A percentile compares a stretch with the other conserved stretches of the same genome.
Evolutionary conservation across 148 eudicot species (phyloP).

Genomic region (Rhododendron mucronatum): DNA sequence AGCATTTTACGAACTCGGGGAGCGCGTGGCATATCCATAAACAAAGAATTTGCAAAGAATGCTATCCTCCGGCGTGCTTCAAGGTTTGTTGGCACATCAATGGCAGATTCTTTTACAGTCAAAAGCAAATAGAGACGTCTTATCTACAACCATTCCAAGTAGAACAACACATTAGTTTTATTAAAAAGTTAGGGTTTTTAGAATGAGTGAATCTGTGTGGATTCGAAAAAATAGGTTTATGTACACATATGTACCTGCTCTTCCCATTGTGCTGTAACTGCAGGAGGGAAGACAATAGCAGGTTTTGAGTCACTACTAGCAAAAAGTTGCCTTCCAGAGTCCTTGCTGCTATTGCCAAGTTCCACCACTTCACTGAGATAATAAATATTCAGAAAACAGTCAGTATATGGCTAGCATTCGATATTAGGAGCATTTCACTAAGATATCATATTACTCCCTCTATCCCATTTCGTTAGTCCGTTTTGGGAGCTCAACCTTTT

Average conservation of each 20-base stretch:
- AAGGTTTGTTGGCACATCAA: slow-evolving; percentile 51
- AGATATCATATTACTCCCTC: not conserved
- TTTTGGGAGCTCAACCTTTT: not conserved
- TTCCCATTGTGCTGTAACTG: slow-evolving; percentile 86
- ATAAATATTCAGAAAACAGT: slow-evolving; percentile 1
- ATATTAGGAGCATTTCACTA: slow-evolving; percentile 6
- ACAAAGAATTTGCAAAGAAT: slow-evolving; percentile 47
- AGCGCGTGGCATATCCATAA: slow-evolving; percentile 53
- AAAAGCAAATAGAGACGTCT: slow-evolving; percentile 41
- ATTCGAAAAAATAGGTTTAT: not conserved
- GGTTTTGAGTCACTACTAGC: slow-evolving; percentile 35
- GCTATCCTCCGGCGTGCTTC: slow-evolving; percentile 54
- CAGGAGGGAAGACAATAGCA: slow-evolving; percentile 64
- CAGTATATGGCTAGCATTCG: slow-evolving; percentile 10
- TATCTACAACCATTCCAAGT: slow-evolving; percentile 29
- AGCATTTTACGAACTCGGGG: slow-evolving; percentile 56
- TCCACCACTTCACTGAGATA: slow-evolving; percentile 68
- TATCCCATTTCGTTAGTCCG: not conserved
- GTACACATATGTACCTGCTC: slow-evolving; percentile 54
- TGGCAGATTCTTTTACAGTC: slow-evolving; percentile 49
- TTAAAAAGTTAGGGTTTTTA: not conserved
- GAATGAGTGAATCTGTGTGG: not conserved
- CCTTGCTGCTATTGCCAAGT: slow-evolving; percentile 73
- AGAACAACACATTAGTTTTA: slow-evolving; percentile 1
- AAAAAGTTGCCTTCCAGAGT: slow-evolving; percentile 82